Evolutionary conservation across 1,139 yeast genomes (phyloP).

Genomic region (Pichia sp.): DNA sequence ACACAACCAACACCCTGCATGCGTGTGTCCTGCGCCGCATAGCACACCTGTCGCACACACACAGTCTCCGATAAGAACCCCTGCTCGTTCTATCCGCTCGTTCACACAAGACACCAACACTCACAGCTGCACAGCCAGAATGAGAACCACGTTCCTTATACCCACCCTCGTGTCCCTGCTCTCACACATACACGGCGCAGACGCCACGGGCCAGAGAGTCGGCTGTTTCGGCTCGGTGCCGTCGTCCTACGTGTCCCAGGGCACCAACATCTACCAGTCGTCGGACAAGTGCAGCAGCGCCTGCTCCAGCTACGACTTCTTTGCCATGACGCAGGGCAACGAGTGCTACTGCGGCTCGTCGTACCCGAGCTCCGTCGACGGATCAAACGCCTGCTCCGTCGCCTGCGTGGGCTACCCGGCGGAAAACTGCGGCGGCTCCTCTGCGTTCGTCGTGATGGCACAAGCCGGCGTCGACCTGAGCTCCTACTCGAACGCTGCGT

Average conservation of each 20-base stretch:
- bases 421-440: slow-evolving; percentile 42
- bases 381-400: slow-evolving; percentile 33
- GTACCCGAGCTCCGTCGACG: slow-evolving; percentile 39
- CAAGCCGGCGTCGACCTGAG: slow-evolving; percentile 29
- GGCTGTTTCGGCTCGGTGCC: slow-evolving; percentile 40
- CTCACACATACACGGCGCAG: neutral
- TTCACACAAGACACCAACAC: neutral
- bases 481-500: slow-evolving; percentile 7
- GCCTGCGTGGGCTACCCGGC: slow-evolving; percentile 34
- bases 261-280: slow-evolving; percentile 46
- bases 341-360: slow-evolving; percentile 63
- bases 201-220: slow-evolving; percentile 13
- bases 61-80: neutral
- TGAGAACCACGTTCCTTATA: neutral
- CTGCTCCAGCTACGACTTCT: slow-evolving; percentile 50
- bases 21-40: no score
- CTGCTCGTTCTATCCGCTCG: no score
- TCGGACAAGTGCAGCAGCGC: slow-evolving; percentile 43
- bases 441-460: slow-evolving; percentile 36
- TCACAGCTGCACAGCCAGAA: neutral
- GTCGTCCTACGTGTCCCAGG: slow-evolving; percentile 35
- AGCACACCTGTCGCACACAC: neutral
- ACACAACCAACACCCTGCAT: no score
- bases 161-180: neutral
- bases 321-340: slow-evolving; percentile 56